Percentiles rank a stretch among this genome's conserved stretches.
Evolutionary conservation across 257 asterid species (phyloP).

Genomic region (Rubia yunnanensis): DNA sequence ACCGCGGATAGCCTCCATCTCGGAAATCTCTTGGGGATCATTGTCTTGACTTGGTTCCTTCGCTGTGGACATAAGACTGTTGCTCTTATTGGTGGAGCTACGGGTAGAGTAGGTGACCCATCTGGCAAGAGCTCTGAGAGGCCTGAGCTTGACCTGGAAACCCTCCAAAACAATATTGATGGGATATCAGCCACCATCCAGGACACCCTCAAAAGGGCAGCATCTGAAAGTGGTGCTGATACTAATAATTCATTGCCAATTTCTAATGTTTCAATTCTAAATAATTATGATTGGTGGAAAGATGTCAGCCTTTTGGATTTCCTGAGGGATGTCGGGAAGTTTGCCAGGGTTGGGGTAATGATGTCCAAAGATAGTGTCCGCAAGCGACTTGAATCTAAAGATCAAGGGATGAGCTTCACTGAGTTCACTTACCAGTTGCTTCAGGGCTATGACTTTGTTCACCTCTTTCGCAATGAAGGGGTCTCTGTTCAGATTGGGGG

Average conservation of each 20-base stretch:
- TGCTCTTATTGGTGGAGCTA: constrained; percentile 90
- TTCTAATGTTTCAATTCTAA: constrained; percentile 33
- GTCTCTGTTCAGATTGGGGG: constrained; percentile 88
- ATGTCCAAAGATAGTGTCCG: constrained; percentile 86
- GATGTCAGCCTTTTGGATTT: constrained; percentile 68
- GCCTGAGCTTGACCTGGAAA: constrained; percentile 53
- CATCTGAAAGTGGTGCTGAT: not conserved
- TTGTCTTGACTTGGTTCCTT: constrained; percentile 88
- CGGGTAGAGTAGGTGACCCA: constrained; percentile 89
- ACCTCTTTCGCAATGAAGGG: constrained; percentile 45
- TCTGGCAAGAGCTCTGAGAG: constrained; percentile 78
- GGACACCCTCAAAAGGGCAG: constrained; percentile 31
- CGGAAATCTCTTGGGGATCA: constrained; percentile 73
- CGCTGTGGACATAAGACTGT: constrained; percentile 72
- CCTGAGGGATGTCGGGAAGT: constrained; percentile 54
- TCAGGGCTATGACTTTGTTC: constrained; percentile 80
- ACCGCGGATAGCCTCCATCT: constrained; percentile 90
- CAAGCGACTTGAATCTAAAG: constrained; percentile 56
- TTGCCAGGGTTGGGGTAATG: constrained; percentile 78
- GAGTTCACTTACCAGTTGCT: constrained; percentile 80
- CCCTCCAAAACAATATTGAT: constrained; percentile 40
- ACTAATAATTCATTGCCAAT: not conserved
- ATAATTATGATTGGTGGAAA: constrained; percentile 97
- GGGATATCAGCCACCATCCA: constrained; percentile 40
- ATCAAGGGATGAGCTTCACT: constrained; percentile 84